Evolutionary conservation across 768 basidiomycete genomes (phyloP).

Genomic region (Clavulina sp.): DNA sequence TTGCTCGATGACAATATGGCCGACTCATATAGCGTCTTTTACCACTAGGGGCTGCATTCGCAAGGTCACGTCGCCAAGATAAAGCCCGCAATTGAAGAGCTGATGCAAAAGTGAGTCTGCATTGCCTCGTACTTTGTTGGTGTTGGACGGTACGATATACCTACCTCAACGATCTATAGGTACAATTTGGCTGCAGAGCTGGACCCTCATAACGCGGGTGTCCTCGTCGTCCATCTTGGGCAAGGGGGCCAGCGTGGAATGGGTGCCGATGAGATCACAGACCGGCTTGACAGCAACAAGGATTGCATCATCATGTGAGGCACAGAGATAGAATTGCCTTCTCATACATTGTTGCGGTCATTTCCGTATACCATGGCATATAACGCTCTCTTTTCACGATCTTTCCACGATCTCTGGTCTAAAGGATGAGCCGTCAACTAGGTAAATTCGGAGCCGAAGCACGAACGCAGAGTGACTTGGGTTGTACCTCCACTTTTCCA

Average conservation of each 20-base stretch:
- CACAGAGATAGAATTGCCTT: too few relatives aligned
- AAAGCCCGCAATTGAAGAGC: conserved; percentile 77
- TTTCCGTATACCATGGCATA: too few relatives aligned
- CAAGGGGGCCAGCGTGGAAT: conserved; percentile 3
- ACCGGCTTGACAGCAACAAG: conserved; percentile 4
- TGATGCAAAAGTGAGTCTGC: conserved; percentile 54
- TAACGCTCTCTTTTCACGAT: too few relatives aligned
- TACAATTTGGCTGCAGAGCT: conserved; percentile 52
- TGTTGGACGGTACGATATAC: neutral
- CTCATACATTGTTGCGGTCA: too few relatives aligned
- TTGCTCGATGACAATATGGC: neutral
- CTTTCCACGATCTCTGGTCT: too few relatives aligned
- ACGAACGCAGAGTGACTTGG: too few relatives aligned
- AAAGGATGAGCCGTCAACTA: too few relatives aligned
- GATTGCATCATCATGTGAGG: conserved; percentile 5
- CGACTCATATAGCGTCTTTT: neutral
- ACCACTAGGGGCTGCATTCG: conserved; percentile 61
- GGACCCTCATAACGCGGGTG: conserved; percentile 69
- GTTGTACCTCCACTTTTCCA: too few relatives aligned
- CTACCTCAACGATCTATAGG: conserved; percentile 23
- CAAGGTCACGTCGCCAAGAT: conserved; percentile 61
- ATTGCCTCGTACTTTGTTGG: neutral
- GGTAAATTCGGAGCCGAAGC: too few relatives aligned
- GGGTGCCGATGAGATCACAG: conserved; percentile 6
- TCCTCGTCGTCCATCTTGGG: conserved; percentile 57